These are phyloP conservation scores for Phytophthora aleatoria DNA, from an alignment of 352 stramenopile genomes.

Conservation along the genomic window DNA sequence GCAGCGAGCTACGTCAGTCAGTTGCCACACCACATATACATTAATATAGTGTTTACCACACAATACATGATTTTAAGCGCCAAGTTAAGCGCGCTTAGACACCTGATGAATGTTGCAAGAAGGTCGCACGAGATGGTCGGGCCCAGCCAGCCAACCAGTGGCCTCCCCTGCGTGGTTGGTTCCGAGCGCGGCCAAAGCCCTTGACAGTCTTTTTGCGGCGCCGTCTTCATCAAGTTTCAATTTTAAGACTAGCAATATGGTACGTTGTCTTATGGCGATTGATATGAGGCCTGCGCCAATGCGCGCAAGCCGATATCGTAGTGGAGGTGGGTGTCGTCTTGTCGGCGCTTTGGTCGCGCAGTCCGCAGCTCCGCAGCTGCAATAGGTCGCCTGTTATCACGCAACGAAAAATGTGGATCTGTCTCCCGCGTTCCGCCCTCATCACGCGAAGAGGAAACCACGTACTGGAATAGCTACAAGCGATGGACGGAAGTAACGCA, in stretches of 20 bases:
- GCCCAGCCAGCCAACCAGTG: constrained; percentile 18
- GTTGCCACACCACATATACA: constrained; percentile 10
- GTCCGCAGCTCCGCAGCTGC: constrained; percentile 3
- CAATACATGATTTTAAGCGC: background rate
- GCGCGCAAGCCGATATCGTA: background rate
- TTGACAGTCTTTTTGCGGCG: constrained; percentile 77
- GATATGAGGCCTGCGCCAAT: constrained; percentile 12
- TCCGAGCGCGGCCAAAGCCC: constrained; percentile 30
- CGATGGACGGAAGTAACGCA: background rate
- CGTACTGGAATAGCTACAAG: background rate
- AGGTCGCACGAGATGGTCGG: constrained; percentile 5
- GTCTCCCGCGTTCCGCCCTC: constrained; percentile 15
- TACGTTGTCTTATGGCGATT: constrained; percentile 44
- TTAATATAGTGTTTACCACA: background rate
- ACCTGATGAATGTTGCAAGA: background rate
- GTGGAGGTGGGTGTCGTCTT: constrained; percentile 1
- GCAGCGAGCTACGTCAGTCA: constrained; percentile 21
- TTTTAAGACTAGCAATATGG: constrained; percentile 89
- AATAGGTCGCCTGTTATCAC: constrained; percentile 1
- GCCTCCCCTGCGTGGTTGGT: constrained; percentile 34
- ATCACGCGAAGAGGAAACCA: background rate
- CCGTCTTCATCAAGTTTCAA: constrained; percentile 86
- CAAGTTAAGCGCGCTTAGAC: background rate
- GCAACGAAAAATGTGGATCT: background rate
- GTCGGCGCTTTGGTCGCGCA: background rate